phyloP scores from a whole-genome alignment of 2,329 filamentous ascomycete genomes.

The Cladorrhinum sp. region DNA sequence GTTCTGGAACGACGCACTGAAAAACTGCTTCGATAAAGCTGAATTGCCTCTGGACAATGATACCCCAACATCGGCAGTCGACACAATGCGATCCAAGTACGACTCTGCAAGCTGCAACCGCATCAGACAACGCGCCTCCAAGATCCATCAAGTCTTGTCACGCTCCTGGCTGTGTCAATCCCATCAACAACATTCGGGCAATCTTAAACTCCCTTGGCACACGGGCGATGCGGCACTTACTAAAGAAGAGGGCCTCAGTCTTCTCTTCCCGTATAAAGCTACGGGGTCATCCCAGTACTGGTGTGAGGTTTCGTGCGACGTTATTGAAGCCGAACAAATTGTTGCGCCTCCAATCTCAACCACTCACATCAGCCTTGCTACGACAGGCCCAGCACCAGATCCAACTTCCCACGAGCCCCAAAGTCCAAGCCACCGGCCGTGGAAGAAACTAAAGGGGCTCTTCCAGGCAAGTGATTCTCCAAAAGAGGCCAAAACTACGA shows the following conservation, averaged over 20 bases:
- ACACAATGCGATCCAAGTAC: neutral
- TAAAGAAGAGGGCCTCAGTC: neutral
- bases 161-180: neutral
- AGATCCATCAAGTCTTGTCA: neutral
- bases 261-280: neutral
- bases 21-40: neutral
- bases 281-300: neutral
- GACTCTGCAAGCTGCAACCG: neutral
- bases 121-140: neutral
- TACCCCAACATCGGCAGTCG: neutral
- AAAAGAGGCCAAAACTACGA: no score
- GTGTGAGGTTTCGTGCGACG: neutral
- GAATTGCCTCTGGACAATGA: neutral
- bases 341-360: no score
- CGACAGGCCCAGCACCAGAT: no score
- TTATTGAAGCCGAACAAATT: neutral
- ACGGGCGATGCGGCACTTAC: neutral
- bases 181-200: neutral
- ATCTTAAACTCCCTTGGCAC: neutral
- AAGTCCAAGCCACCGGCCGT: no score
- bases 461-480: no score
- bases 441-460: no score
- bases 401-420: no score
- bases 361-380: no score
- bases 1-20: neutral